Evolutionary conservation across 2,329 filamentous ascomycete genomes (phyloP).

Genomic region (Penicillium sumatraense): DNA sequence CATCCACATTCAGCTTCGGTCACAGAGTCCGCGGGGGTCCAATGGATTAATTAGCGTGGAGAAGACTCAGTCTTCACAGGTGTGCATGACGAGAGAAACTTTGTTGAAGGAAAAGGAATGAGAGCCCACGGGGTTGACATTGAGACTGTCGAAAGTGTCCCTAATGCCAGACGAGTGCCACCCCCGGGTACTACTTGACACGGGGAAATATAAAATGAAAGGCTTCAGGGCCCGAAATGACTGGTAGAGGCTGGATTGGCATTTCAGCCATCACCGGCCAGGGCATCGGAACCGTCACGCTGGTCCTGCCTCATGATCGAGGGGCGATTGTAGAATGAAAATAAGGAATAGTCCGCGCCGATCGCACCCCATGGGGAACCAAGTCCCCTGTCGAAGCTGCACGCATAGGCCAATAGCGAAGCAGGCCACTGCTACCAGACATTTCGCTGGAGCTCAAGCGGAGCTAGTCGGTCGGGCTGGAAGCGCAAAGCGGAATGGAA

Average conservation of each 20-base stretch:
- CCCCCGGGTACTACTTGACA: conserved; percentile 24
- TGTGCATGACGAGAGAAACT: neutral
- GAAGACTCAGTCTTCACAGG: neutral
- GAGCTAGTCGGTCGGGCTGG: conserved; percentile 8
- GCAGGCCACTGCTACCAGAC: conserved; percentile 1
- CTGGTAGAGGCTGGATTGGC: conserved; percentile 6
- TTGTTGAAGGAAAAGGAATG: neutral
- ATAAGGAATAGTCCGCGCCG: conserved; percentile 19
- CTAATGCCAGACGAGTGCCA: conserved; percentile 16
- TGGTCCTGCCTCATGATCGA: conserved; percentile 25
- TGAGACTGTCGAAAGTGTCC: neutral
- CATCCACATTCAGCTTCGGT: neutral
- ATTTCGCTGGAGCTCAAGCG: conserved; percentile 6
- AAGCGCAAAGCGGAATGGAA: conserved; percentile 21
- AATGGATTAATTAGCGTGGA: neutral
- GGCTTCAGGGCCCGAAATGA: conserved; percentile 12
- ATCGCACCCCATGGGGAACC: conserved; percentile 21
- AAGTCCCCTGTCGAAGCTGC: conserved; percentile 15
- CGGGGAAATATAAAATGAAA: conserved; percentile 23
- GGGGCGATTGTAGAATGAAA: conserved; percentile 13
- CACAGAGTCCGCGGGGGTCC: neutral
- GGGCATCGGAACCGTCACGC: conserved; percentile 17
- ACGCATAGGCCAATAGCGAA: conserved; percentile 6
- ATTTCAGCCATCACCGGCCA: conserved; percentile 4
- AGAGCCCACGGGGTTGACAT: neutral